Base-by-base conservation (phyloP, 2,329 filamentous ascomycete species). In the Plenodomus biglobosus region DNA sequence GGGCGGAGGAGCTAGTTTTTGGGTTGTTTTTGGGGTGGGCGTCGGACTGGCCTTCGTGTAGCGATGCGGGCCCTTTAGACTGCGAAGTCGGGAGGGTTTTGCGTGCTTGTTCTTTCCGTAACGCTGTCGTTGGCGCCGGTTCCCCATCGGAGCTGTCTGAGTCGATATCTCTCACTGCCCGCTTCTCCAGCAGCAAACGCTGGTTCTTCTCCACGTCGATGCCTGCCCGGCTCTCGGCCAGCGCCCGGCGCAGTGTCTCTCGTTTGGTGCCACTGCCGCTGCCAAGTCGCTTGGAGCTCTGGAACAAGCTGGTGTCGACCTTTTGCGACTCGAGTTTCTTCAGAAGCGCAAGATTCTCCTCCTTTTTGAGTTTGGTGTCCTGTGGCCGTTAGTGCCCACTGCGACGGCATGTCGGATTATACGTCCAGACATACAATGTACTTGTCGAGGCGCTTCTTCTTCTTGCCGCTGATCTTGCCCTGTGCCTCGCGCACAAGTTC, bases 321-420 rank as follows among this genome's bases (percentile, higher is more conserved):
- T 87, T 91, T 45, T 84, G 80, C 52, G 84, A 80, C 16, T 89
- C 88, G 20, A 99, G 80, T 68, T 94, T 92, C 66, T 88, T 88
- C 61, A 97, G 79, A 22, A 99, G 77, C 47, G 85, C 87, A 21
- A 89, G 79, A 64, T 90, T 95, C 71, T 97, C 92, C 67, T 99
- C 94, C 71, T 95, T 96, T 71, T 86, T 88, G 38, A 99, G 78
- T 79, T 99, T 99, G 49, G 82, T 94, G 64, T 97, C 92, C 80
- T 82, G 61, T 16, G 27, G 21, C 15, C 13, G 42, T 55, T 48
- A 50, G 50, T n/a, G 22, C 22, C 22, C 10, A 10, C 10, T 5
- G 22, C 22, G 20, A 35, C 22, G 20, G 40, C 13, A 39, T 22
- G 11, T 38, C 21, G 32, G 2, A 1, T 13, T 11, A 11, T 6